Base-by-base conservation (phyloP, 257 asterid genomes). In the Ballota nigra region DNA sequence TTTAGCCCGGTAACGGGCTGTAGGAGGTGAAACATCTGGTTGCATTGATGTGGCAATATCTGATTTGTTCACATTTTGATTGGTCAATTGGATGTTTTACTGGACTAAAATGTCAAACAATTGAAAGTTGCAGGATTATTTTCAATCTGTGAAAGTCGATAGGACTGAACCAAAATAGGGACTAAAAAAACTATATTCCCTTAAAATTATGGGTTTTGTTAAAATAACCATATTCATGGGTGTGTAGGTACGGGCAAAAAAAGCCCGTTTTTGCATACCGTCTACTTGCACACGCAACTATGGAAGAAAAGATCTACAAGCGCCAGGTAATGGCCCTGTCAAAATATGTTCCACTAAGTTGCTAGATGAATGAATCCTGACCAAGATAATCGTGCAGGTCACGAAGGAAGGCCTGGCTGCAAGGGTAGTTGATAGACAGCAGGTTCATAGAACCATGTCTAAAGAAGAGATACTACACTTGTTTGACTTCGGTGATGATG, bases 321-420 rank as follows among this genome's bases (percentile, higher is more conserved):
- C 99, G 99, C 58, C 99, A 94, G 98, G 98, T 90, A 82, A 16
- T 57, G 63, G 29, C 23, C 16, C 26, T 20, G 33, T 73, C 31
- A 55, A 52, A 38, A 31, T 73, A 22, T 34, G 78, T 41, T 28
- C 62, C 24, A 8, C 4, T 28, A 51, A 74, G 58, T 66, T 68
- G 72, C 43, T 33, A 31, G 36, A 33, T 31, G 10, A 51, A 56
- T 28, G 24, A 62, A 53, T 51, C 28, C 60, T 69, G 55, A 73
- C 51, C 7, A 23, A 41, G 58, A 41, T 66, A 15, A 66, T 76
- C 65, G 41, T 52, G 61, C 85, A 93, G 98, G 99, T 94, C 73
- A 94, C 98, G 2, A 94, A 94, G 88, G 99, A 94, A 88, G 96
- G 99, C 70, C 99, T 94, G 38, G 99, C 99, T 64, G 99, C 99